Conservation (phyloP, 78 protist genomes). For the Andalucia godoyi region DNA sequence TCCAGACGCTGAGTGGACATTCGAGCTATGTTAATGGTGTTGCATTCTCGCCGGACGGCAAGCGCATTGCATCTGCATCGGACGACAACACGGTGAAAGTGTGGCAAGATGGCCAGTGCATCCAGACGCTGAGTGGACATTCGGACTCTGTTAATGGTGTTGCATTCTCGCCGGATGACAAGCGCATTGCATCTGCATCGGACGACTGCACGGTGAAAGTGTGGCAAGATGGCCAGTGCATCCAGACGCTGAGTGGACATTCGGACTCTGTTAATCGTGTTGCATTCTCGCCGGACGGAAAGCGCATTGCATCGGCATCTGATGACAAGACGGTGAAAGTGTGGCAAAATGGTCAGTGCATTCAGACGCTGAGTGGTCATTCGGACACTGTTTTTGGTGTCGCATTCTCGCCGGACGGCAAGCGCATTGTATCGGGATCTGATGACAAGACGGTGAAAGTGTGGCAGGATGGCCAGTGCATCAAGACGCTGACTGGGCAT, state of each 20-base stretch:
- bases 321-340: slow-evolving; percentile 59
- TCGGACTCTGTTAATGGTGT: slow-evolving; percentile 62
- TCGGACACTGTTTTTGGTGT: slow-evolving; percentile 62
- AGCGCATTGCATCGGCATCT: slow-evolving; percentile 61
- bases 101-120: slow-evolving; percentile 73
- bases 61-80: slow-evolving; percentile 60
- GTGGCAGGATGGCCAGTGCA: slow-evolving; percentile 82
- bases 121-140: slow-evolving; percentile 57
- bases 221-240: slow-evolving; percentile 73
- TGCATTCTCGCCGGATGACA: slow-evolving; percentile 68
- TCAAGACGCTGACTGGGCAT: slow-evolving; percentile 82
- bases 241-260: slow-evolving; percentile 57
- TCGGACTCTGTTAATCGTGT: slow-evolving; percentile 62
- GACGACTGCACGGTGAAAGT: slow-evolving; percentile 59
- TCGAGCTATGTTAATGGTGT: slow-evolving; percentile 60
- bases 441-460: slow-evolving; percentile 92
- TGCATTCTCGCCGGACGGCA: slow-evolving; percentile 68
- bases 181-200: slow-evolving; percentile 60
- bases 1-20: slow-evolving; percentile 57
- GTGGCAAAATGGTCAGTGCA: no score
- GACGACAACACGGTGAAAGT: slow-evolving; percentile 59
- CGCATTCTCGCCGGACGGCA: slow-evolving; percentile 68
- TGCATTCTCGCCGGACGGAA: slow-evolving; percentile 68
- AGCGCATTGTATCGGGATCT: slow-evolving; percentile 60
- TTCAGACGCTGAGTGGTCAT: slow-evolving; percentile 56